Evolutionary conservation across 1,284 basidiomycete species (phyloP).

Genomic region (Moesziomyces antarcticus): DNA sequence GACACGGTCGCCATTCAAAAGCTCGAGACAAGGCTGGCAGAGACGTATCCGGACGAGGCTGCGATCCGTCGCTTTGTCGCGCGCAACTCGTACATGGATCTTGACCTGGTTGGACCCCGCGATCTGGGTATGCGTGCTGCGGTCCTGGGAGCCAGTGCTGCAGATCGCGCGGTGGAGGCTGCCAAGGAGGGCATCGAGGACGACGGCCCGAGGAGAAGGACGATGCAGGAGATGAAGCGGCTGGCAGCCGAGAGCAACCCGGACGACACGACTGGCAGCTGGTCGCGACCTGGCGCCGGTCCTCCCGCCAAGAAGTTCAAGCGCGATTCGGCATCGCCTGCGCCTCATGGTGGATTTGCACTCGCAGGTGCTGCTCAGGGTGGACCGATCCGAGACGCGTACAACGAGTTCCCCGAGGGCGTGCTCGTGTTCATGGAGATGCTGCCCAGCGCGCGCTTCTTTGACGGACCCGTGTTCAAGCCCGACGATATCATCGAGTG

Average conservation of each 20-base stretch:
- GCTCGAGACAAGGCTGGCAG: constrained; percentile 86
- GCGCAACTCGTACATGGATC: constrained; percentile 84
- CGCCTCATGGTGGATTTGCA: constrained; percentile 13
- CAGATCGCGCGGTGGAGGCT: constrained; percentile 46
- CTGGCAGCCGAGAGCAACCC: constrained; percentile 65
- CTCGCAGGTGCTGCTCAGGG: neutral
- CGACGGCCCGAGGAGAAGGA: constrained; percentile 48
- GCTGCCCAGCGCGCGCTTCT: constrained; percentile 43
- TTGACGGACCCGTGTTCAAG: constrained; percentile 54
- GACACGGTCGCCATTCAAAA: constrained; percentile 89
- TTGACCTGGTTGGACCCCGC: constrained; percentile 86
- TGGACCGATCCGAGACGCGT: constrained; percentile 20
- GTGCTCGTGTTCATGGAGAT: constrained; percentile 56
- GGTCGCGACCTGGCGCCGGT: constrained; percentile 61
- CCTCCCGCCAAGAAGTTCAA: constrained; percentile 57
- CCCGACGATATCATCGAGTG: constrained; percentile 56
- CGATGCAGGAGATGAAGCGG: constrained; percentile 56
- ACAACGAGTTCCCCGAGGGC: constrained; percentile 43
- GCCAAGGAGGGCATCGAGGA: constrained; percentile 30
- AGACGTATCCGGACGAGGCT: constrained; percentile 86
- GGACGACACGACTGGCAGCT: constrained; percentile 54
- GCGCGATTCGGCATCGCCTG: constrained; percentile 70
- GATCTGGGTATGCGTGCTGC: constrained; percentile 78
- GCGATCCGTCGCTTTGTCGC: constrained; percentile 91
- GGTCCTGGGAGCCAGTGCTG: constrained; percentile 34